Evolutionary conservation across 2,329 filamentous ascomycete genomes (phyloP).

Genomic region (Paecilomyces fulvus): DNA sequence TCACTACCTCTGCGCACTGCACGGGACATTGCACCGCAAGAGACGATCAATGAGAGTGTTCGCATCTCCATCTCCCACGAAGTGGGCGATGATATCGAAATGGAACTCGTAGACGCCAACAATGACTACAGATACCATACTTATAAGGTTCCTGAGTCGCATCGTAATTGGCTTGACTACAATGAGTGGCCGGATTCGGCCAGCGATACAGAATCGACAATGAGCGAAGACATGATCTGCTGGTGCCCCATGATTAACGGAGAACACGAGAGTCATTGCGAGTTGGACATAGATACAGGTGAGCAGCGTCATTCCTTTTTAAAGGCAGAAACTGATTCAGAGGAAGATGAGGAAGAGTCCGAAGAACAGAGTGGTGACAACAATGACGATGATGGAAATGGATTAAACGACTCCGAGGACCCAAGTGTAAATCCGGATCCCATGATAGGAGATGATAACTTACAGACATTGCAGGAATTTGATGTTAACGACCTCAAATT

Average conservation of each 20-base stretch:
- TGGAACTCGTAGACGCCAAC: background rate
- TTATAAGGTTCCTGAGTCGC: background rate
- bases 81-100: background rate
- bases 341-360: background rate
- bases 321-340: background rate
- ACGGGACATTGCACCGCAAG: background rate
- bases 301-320: background rate
- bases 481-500: background rate
- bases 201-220: background rate
- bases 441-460: too few species aligned
- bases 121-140: background rate
- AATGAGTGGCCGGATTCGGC: background rate
- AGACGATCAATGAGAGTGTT: background rate
- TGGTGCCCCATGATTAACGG: background rate
- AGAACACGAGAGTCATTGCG: background rate
- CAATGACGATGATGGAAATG: background rate
- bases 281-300: background rate
- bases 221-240: background rate
- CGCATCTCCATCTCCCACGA: background rate
- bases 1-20: background rate
- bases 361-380: background rate
- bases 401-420: background rate
- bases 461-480: too few species aligned
- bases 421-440: too few species aligned
- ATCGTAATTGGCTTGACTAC: background rate